phyloP scores from a whole-genome alignment of 306 rosid species.

The Glycine soja region DNA sequence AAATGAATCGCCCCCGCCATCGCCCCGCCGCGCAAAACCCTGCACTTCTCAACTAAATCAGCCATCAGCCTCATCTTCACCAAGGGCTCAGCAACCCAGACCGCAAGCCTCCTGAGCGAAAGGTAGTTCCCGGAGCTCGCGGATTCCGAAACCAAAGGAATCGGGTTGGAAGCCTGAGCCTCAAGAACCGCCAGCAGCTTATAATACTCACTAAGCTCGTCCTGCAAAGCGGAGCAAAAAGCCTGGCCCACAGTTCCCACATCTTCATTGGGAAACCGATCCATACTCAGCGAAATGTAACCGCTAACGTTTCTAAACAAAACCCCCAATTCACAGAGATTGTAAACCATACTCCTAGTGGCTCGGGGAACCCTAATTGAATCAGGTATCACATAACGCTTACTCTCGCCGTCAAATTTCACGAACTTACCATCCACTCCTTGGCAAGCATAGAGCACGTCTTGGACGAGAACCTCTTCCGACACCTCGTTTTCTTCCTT shows the following conservation, averaged over 20 bases:
- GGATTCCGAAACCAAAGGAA: conserved; percentile 78
- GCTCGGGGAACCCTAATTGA: conserved; percentile 74
- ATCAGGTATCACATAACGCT: conserved; percentile 63
- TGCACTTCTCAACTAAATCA: conserved; percentile 92
- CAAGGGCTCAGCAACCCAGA: conserved; percentile 96
- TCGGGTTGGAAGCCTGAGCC: conserved; percentile 80
- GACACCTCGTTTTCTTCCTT: conserved; percentile 81
- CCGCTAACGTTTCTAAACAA: conserved; percentile 82
- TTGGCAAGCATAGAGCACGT: conserved; percentile 91
- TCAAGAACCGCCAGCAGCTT: conserved; percentile 90
- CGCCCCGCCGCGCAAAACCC: conserved; percentile 85
- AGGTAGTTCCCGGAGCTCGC: conserved; percentile 76
- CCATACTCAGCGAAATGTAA: conserved; percentile 74
- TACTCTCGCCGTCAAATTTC: conserved; percentile 59
- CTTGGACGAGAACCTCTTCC: conserved; percentile 85
- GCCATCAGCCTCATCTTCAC: conserved; percentile 95
- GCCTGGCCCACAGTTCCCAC: conserved; percentile 96
- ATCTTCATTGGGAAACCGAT: conserved; percentile 77
- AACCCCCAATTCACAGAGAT: conserved; percentile 88
- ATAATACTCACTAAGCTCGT: conserved; percentile 89
- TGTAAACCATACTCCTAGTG: conserved; percentile 67
- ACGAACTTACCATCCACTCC: conserved; percentile 90
- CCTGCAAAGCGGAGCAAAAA: conserved; percentile 92
- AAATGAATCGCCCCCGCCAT: conserved; percentile 94
- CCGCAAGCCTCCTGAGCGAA: conserved; percentile 79